Base-by-base conservation (phyloP, 2,329 filamentous ascomycete species). In the Pseudogymnoascus sp. region DNA sequence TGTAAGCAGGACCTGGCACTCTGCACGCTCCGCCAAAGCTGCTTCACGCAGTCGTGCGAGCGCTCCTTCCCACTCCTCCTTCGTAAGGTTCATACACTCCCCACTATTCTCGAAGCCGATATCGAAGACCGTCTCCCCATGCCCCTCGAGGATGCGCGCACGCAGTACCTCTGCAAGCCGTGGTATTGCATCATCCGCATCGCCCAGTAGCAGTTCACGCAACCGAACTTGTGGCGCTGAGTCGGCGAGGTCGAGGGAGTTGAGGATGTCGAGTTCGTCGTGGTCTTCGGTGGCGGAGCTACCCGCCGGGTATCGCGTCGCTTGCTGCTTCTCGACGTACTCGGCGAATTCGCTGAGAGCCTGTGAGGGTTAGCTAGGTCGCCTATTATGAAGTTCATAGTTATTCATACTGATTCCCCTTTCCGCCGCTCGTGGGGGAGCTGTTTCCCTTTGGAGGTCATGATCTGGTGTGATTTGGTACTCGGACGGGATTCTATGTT, bases 301-400 rank as follows among this genome's bases (percentile, higher is more conserved):
- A 33, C 64, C 58, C 15, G 76, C 70, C 1, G 82, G 82, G 67
- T 84, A 86, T 61, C 89, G 86, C 58, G 87, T 75, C 12, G 86
- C 86, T 74, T 97, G 94, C 73, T 97, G 92, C 73, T 91, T 89
- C 74, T 97, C 91, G 66, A 97, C 94, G 70, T 97, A 97, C 70
- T 99, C 94, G 74, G 92, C 91, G 73, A 99, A 99, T 69, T 97
- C 94, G 77, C 89, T 94, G 61, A 99, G 82, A 11, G 93, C 92
- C 81, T 82, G 58, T 0, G 57, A 20, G 38, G 8, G 41, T 30
- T n/a, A 58, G 30, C 30, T 59, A 37, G 14, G 33, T 30, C 61
- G 33, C 15, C 15, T 6, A 62, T 22, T 47, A 9, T 35, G 12
- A 39, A 57, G 3, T n/a, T 12, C 22, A 14, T 14, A 14, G 57